These are phyloP conservation scores for Scytalidium sp. DNA, from an alignment of 2,329 filamentous ascomycete species.

Conservation along the genomic window DNA sequence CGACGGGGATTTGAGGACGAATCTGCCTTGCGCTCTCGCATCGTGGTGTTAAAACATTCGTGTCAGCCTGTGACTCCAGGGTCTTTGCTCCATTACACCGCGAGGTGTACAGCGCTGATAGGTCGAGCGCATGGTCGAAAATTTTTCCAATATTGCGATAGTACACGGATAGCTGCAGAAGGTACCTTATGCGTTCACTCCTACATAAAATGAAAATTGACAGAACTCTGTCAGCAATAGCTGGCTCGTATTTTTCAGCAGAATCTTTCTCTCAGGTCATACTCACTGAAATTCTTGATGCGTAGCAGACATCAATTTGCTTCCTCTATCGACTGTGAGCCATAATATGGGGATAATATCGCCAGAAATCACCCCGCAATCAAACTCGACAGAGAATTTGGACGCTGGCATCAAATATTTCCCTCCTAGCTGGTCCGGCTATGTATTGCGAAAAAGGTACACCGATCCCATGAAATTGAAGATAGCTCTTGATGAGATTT, in stretches of 20 bases:
- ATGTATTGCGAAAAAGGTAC: not conserved
- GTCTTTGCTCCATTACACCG: not conserved
- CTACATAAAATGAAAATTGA: no score
- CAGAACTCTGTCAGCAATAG: no score
- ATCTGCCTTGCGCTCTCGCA: not conserved
- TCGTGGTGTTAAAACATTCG: not conserved
- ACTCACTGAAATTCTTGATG: not conserved
- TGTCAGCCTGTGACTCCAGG: not conserved
- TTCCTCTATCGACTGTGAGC: not conserved
- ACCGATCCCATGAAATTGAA: not conserved
- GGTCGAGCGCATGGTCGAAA: not conserved
- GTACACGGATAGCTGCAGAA: not conserved
- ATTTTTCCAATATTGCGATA: not conserved
- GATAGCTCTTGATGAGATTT: not conserved
- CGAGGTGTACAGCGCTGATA: not conserved
- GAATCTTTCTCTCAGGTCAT: not conserved
- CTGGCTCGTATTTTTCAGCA: no score
- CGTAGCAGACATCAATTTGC: no score
- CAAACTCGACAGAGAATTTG: not conserved
- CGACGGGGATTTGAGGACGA: not conserved
- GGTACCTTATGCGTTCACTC: no score
- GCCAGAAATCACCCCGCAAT: not conserved
- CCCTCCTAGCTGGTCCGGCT: not conserved
- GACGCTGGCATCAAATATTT: not conserved
- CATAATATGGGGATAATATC: not conserved